These are phyloP conservation scores for Pleurotus tuber-regium DNA, from an alignment of 768 basidiomycete species.

Conservation along the genomic window DNA sequence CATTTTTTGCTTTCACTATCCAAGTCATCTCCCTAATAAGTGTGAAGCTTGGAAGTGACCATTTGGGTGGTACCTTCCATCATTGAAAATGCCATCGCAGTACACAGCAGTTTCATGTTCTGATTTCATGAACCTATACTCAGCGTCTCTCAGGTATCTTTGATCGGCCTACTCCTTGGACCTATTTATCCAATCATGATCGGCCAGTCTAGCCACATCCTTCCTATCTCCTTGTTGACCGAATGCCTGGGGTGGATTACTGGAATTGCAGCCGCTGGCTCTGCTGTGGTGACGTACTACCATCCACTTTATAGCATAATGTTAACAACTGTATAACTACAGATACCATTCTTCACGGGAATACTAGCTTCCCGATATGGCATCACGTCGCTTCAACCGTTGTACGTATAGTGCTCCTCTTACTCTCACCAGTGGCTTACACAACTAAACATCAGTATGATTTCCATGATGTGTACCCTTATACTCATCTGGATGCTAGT, in stretches of 20 bases:
- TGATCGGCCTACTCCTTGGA: constrained; percentile 51
- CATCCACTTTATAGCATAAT: too few species aligned
- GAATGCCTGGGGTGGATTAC: constrained; percentile 48
- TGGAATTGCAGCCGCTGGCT: constrained; percentile 48
- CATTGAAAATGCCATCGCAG: constrained; percentile 47
- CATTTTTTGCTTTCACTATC: not conserved
- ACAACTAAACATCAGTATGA: constrained; percentile 12
- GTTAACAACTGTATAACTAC: too few species aligned
- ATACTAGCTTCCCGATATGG: constrained; percentile 39
- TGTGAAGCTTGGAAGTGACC: constrained; percentile 38
- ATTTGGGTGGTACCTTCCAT: constrained; percentile 54
- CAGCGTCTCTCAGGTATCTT: constrained; percentile 27
- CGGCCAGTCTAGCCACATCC: constrained; percentile 30
- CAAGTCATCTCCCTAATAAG: not conserved
- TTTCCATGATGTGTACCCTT: constrained; percentile 23
- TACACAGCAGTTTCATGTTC: constrained; percentile 17
- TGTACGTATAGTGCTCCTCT: constrained; percentile 29
- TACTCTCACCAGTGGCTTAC: not conserved
- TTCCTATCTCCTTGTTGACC: constrained; percentile 32
- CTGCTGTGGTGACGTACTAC: too few species aligned
- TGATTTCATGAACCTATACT: not conserved
- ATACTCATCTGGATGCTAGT: constrained; percentile 22
- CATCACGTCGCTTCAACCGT: constrained; percentile 44
- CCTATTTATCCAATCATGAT: constrained; percentile 52
- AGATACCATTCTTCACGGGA: constrained; percentile 45